These are phyloP conservation scores for Penicillium sp. DNA, from an alignment of 2,329 filamentous ascomycete genomes.

Conservation along the genomic window DNA sequence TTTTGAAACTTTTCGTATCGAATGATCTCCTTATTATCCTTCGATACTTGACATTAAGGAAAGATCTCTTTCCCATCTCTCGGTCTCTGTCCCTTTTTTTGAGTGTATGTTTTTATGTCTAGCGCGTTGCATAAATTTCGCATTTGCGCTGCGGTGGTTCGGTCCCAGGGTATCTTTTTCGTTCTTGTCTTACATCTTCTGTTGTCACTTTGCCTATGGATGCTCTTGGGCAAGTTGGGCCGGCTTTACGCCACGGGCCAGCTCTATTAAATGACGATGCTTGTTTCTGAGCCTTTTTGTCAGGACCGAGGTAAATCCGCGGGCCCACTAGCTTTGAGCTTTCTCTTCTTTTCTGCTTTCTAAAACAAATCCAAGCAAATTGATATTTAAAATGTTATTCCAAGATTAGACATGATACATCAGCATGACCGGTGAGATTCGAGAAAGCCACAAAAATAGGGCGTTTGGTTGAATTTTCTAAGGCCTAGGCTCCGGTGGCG, in stretches of 20 bases:
- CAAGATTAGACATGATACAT: background rate
- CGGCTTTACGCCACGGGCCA: background rate
- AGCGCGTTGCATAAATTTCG: slow-evolving; percentile 9
- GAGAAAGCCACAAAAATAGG: background rate
- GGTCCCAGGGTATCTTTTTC: background rate
- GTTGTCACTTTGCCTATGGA: background rate
- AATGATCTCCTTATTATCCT: background rate
- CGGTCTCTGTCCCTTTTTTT: slow-evolving; percentile 1
- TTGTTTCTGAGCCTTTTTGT: background rate
- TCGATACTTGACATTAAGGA: background rate
- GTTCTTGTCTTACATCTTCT: background rate
- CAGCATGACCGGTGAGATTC: no score
- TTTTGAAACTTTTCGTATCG: background rate
- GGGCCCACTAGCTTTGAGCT: background rate
- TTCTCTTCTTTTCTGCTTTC: background rate
- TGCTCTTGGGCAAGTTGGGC: background rate
- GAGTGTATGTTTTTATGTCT: slow-evolving; percentile 9
- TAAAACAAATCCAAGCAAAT: background rate
- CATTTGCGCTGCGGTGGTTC: background rate
- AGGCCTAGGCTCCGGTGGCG: background rate
- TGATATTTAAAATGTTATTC: background rate
- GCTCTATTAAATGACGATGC: background rate
- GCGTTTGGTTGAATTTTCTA: no score
- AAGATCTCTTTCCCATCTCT: background rate
- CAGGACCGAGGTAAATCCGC: background rate